Evolutionary conservation across 2,329 filamentous ascomycete species (phyloP).

Genomic region (Passalora sequoiae): DNA sequence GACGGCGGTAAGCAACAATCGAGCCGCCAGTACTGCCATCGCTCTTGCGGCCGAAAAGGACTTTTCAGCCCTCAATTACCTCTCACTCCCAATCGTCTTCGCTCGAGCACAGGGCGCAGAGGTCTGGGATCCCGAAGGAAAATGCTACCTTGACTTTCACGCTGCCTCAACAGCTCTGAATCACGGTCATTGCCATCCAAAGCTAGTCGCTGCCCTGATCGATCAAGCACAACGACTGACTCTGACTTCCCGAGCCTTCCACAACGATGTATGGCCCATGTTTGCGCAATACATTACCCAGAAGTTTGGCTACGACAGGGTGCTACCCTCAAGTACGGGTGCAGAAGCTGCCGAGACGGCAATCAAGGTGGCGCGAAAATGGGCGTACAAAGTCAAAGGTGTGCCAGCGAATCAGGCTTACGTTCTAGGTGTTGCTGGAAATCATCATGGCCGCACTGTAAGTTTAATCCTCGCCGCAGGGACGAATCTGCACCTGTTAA

Average conservation of each 20-base stretch:
- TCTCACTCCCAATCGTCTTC: constrained; percentile 90
- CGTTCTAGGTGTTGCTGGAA: constrained; percentile 76
- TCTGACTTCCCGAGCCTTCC: constrained; percentile 86
- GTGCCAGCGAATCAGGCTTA: constrained; percentile 77
- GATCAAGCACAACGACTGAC: constrained; percentile 86
- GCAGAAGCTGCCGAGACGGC: constrained; percentile 93
- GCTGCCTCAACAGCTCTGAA: constrained; percentile 96
- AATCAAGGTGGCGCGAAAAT: constrained; percentile 91
- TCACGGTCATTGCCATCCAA: constrained; percentile 94
- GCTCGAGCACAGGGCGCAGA: constrained; percentile 74
- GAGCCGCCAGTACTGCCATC: constrained; percentile 68
- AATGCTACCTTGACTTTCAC: constrained; percentile 91
- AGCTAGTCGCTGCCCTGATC: constrained; percentile 80
- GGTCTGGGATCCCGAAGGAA: constrained; percentile 88
- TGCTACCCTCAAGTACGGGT: constrained; percentile 94
- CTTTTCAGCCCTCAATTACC: constrained; percentile 96
- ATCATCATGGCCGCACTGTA: constrained; percentile 96
- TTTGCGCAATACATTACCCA: constrained; percentile 86
- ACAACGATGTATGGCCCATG: constrained; percentile 94
- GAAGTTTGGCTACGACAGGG: constrained; percentile 93
- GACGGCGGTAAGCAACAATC: constrained; percentile 46
- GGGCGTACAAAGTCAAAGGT: constrained; percentile 95
- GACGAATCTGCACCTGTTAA: neutral
- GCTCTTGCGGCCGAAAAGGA: constrained; percentile 76
- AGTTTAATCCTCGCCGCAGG: neutral